Percentiles rank a stretch among this genome's conserved stretches.
phyloP scores from a whole-genome alignment of 2,329 filamentous ascomycete species.

The Paraphoma sp. region DNA sequence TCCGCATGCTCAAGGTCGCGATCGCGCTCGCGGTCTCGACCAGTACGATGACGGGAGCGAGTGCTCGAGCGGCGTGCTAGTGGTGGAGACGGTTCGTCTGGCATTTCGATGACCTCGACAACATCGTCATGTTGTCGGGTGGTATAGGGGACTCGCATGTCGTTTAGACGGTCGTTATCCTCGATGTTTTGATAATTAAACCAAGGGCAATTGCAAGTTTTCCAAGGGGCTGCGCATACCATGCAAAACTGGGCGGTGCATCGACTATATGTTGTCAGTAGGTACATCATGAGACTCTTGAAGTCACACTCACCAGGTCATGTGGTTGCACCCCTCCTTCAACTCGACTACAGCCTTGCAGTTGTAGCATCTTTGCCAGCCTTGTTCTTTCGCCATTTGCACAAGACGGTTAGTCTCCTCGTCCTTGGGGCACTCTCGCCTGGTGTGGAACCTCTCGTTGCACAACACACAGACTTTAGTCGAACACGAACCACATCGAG shows the following conservation, averaged over 20 bases:
- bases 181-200: constrained; percentile 67
- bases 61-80: constrained; percentile 35
- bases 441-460: constrained; percentile 73
- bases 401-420: constrained; percentile 70
- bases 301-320: constrained; percentile 72
- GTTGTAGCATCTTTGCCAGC: constrained; percentile 77
- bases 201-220: constrained; percentile 81
- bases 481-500: constrained; percentile 73
- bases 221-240: constrained; percentile 83
- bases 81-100: constrained; percentile 29
- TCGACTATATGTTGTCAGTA: constrained; percentile 57
- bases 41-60: constrained; percentile 30
- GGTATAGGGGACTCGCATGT: constrained; percentile 43
- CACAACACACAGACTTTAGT: constrained; percentile 78
- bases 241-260: constrained; percentile 89
- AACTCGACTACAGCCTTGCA: constrained; percentile 79
- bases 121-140: constrained; percentile 29
- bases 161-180: constrained; percentile 60
- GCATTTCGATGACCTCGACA: constrained; percentile 42
- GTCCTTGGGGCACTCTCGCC: constrained; percentile 73
- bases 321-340: constrained; percentile 85
- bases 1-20: constrained; percentile 42
- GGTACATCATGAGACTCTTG: constrained; percentile 7
- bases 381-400: constrained; percentile 68
- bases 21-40: constrained; percentile 52